phyloP scores from a whole-genome alignment of 169 alveolate species.

The Theileria sp. region DNA sequence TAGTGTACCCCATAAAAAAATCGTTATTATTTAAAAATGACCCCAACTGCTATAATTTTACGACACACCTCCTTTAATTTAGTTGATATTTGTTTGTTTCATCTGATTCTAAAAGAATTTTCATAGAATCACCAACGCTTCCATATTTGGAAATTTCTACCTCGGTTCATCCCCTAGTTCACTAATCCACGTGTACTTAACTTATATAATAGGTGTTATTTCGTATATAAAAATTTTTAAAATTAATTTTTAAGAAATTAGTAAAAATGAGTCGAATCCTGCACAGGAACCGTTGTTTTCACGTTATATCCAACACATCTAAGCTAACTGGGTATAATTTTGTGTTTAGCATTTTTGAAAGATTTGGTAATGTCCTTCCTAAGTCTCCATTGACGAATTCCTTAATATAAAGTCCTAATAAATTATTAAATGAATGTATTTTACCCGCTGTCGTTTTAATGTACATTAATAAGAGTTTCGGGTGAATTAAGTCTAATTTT shows the following conservation, averaged over 20 bases:
- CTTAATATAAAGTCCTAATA: slow-evolving; percentile 78
- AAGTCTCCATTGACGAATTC: slow-evolving; percentile 84
- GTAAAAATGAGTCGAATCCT: too few species aligned
- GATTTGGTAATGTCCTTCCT: slow-evolving; percentile 81
- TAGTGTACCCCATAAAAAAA: slow-evolving; percentile 1
- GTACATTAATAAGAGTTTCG: slow-evolving; percentile 35
- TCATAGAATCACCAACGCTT: neutral
- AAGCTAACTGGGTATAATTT: slow-evolving; percentile 25
- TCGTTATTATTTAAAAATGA: neutral
- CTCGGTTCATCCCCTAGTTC: too few species aligned
- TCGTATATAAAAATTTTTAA: too few species aligned
- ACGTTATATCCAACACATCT: slow-evolving; percentile 45
- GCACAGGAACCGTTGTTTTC: too few species aligned
- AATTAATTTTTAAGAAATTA: too few species aligned
- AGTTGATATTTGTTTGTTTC: neutral
- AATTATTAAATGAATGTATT: slow-evolving; percentile 11
- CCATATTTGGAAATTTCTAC: too few species aligned
- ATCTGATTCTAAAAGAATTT: neutral
- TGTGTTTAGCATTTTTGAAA: slow-evolving; percentile 64
- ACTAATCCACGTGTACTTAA: too few species aligned
- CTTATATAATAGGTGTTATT: too few species aligned
- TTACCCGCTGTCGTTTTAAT: slow-evolving; percentile 57
- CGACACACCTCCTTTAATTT: neutral
- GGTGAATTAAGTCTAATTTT: slow-evolving; percentile 62
- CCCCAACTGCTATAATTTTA: neutral